Conservation (phyloP, 108 stramenopile species). For the Pseudonitzschia pungens region DNA sequence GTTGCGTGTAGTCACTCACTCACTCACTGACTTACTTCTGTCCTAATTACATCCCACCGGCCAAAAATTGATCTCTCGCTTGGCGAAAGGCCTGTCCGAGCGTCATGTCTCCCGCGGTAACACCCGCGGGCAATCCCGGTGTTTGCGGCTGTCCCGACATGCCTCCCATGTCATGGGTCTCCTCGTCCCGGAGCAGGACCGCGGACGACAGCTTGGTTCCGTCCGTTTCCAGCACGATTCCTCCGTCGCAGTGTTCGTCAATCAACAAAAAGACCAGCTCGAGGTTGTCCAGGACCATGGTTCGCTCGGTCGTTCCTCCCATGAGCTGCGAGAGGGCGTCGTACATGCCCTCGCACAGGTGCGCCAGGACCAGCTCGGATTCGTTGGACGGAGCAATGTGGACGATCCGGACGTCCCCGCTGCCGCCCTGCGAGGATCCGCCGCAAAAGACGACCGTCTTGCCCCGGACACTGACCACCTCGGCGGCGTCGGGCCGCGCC, state of each 20-base stretch:
- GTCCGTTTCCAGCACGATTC: constrained; percentile 82
- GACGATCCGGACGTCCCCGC: constrained; percentile 69
- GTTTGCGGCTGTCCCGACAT: constrained; percentile 25
- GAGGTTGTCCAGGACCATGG: constrained; percentile 86
- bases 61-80: constrained; percentile 75
- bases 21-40: no score
- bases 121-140: constrained; percentile 49
- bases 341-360: constrained; percentile 87
- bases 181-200: constrained; percentile 65
- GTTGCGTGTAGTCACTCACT: no score
- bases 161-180: constrained; percentile 12
- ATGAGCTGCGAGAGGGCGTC: constrained; percentile 76
- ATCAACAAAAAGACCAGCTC: constrained; percentile 86
- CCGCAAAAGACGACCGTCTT: constrained; percentile 80
- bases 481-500: constrained; percentile 82
- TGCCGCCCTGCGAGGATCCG: constrained; percentile 40
- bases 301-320: constrained; percentile 80
- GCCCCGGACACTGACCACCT: constrained; percentile 76
- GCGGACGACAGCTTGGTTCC: constrained; percentile 69
- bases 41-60: constrained; percentile 16
- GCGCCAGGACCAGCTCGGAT: constrained; percentile 75
- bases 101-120: constrained; percentile 79
- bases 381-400: constrained; percentile 79
- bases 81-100: constrained; percentile 82
- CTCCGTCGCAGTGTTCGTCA: constrained; percentile 89